Evolutionary conservation across 2,329 filamentous ascomycete genomes (phyloP).

Genomic region (Colletotrichum endophyticum): DNA sequence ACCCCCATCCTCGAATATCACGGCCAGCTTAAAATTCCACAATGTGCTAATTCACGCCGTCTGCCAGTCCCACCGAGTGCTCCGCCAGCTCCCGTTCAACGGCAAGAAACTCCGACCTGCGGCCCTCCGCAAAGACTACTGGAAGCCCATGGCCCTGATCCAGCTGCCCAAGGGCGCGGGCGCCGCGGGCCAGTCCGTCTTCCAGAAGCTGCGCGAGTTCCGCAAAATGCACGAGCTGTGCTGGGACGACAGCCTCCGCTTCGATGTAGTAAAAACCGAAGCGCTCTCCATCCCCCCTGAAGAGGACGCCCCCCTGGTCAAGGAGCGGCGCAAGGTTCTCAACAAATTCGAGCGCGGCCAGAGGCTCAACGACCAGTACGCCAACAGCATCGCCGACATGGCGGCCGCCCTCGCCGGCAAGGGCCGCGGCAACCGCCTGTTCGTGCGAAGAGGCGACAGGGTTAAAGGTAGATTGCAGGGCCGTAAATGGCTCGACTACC

Average conservation of each 20-base stretch:
- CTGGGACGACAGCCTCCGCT: constrained; percentile 56
- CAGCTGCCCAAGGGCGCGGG: constrained; percentile 59
- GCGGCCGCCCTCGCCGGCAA: constrained; percentile 60
- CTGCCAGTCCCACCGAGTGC: constrained; percentile 45
- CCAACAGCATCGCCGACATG: constrained; percentile 68
- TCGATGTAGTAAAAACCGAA: not conserved
- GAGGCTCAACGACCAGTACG: constrained; percentile 64
- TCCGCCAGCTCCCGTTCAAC: constrained; percentile 67
- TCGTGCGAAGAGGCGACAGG: constrained; percentile 30
- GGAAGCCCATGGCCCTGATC: constrained; percentile 65
- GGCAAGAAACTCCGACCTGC: constrained; percentile 70
- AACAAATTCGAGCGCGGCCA: constrained; percentile 50
- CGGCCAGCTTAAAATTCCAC: not conserved
- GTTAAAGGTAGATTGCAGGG: not conserved
- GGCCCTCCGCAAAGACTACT: constrained; percentile 71
- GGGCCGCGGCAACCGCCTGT: constrained; percentile 57
- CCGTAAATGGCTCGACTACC: not conserved
- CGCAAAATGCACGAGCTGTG: constrained; percentile 65
- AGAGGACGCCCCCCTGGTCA: not conserved
- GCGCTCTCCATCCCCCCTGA: constrained; percentile 1
- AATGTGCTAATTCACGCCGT: not conserved
- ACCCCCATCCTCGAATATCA: not conserved
- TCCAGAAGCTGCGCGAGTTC: constrained; percentile 69
- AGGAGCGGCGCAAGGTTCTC: constrained; percentile 33
- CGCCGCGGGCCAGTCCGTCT: constrained; percentile 62